phyloP scores from a whole-genome alignment of 352 stramenopile species.

The Globisporangium lucens region DNA sequence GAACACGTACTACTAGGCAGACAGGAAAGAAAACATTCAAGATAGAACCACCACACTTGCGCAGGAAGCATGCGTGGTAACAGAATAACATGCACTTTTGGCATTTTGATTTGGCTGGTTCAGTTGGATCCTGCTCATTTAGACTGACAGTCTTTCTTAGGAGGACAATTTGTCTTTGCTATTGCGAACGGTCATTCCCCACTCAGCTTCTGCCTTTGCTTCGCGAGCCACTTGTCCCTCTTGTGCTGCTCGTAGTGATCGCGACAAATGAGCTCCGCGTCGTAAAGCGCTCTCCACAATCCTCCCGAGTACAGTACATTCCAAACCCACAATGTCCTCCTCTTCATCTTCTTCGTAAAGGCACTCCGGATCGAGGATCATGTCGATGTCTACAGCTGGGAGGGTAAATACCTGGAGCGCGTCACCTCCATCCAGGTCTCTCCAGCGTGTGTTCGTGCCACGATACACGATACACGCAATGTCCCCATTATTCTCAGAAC shows the following conservation, averaged over 20 bases:
- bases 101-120: background rate
- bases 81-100: background rate
- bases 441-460: too few relatives aligned
- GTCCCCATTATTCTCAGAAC: too few relatives aligned
- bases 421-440: too few relatives aligned
- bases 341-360: too few relatives aligned
- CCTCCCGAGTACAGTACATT: background rate
- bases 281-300: background rate
- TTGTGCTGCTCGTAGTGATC: background rate
- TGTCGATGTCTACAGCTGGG: too few relatives aligned
- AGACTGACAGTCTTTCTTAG: background rate
- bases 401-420: too few relatives aligned
- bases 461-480: too few relatives aligned
- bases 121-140: background rate
- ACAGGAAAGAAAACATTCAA: background rate
- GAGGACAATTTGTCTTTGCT: background rate
- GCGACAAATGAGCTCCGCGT: background rate
- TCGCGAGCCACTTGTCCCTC: background rate
- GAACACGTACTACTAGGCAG: constrained; percentile 78
- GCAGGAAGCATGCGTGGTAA: background rate
- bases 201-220: background rate
- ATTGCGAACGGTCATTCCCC: background rate
- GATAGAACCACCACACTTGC: background rate
- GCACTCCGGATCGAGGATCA: too few relatives aligned
- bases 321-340: background rate